Evolutionary conservation across 495 filamentous ascomycete species (phyloP).

Genomic region (Penicillium cosmopolitanum): DNA sequence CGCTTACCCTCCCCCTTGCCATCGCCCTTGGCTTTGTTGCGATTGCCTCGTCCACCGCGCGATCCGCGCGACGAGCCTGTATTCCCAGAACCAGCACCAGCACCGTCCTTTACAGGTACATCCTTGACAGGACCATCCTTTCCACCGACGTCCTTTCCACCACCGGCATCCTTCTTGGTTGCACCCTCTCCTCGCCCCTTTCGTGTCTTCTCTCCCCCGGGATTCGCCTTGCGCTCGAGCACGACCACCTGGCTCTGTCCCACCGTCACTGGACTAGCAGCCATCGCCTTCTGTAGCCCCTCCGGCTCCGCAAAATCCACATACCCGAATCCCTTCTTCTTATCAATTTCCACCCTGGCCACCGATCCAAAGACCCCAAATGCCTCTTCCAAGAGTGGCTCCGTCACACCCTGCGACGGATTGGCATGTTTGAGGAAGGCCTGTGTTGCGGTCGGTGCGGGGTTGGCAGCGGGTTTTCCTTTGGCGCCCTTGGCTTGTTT

Average conservation of each 20-base stretch:
- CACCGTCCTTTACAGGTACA: background rate
- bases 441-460: constrained; percentile 63
- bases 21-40: constrained; percentile 35
- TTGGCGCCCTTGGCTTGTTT: constrained; percentile 37
- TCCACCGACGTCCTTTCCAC: background rate
- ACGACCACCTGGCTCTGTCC: constrained; percentile 87
- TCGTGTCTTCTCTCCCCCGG: constrained; percentile 42
- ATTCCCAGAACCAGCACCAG: constrained; percentile 15
- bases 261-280: constrained; percentile 76
- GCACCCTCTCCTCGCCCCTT: constrained; percentile 34
- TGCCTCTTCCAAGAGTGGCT: constrained; percentile 70
- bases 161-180: constrained; percentile 12
- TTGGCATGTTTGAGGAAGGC: constrained; percentile 96
- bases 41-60: constrained; percentile 39
- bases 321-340: constrained; percentile 91
- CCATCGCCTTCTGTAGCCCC: constrained; percentile 74
- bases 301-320: constrained; percentile 78
- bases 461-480: constrained; percentile 35
- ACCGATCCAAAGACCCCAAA: constrained; percentile 72
- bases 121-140: background rate
- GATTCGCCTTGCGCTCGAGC: constrained; percentile 71
- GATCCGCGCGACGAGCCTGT: constrained; percentile 42
- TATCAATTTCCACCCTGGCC: constrained; percentile 82
- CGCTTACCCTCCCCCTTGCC: constrained; percentile 18
- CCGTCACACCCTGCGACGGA: constrained; percentile 87